Conservation (phyloP, 768 basidiomycete genomes). For the Leccinum fibrillosum region DNA sequence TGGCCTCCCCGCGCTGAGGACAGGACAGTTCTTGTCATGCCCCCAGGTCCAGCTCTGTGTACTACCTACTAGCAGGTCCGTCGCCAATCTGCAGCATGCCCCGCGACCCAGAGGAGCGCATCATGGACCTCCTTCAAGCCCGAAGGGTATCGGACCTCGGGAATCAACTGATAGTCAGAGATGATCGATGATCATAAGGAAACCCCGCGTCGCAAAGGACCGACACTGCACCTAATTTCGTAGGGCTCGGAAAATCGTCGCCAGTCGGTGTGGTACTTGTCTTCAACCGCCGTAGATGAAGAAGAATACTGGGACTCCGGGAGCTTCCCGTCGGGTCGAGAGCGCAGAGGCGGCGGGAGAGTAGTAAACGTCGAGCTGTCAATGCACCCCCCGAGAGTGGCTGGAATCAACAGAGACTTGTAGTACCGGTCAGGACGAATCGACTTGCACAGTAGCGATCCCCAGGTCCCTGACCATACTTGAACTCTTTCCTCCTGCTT, state of each 20-base stretch:
- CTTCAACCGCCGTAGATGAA: slow-evolving; percentile 64
- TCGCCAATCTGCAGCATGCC: slow-evolving; percentile 26
- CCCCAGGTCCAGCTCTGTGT: slow-evolving; percentile 35
- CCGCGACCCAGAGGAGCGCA: slow-evolving; percentile 52
- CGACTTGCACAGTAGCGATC: slow-evolving; percentile 36
- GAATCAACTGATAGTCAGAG: slow-evolving; percentile 63
- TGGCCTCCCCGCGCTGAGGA: too few relatives aligned
- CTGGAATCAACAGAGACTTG: neutral
- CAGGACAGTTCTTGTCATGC: too few relatives aligned
- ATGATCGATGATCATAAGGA: slow-evolving; percentile 48
- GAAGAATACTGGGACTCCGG: slow-evolving; percentile 47
- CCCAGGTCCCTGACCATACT: slow-evolving; percentile 48
- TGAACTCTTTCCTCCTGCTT: slow-evolving; percentile 47
- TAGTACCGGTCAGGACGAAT: too few relatives aligned
- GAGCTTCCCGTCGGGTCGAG: slow-evolving; percentile 26
- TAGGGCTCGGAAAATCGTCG: slow-evolving; percentile 45
- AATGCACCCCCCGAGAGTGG: neutral
- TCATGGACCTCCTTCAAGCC: slow-evolving; percentile 53
- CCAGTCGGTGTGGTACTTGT: slow-evolving; percentile 43
- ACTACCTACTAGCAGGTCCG: neutral
- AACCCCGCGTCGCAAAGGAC: slow-evolving; percentile 57
- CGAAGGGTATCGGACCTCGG: slow-evolving; percentile 32
- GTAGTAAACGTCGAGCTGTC: slow-evolving; percentile 66
- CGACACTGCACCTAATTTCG: slow-evolving; percentile 45
- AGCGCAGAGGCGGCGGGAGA: slow-evolving; percentile 32